A percentile compares a stretch with the other conserved stretches of the same genome.
Conservation (phyloP, 2,329 filamentous ascomycete species). For the Trichoderma oligosporum region DNA sequence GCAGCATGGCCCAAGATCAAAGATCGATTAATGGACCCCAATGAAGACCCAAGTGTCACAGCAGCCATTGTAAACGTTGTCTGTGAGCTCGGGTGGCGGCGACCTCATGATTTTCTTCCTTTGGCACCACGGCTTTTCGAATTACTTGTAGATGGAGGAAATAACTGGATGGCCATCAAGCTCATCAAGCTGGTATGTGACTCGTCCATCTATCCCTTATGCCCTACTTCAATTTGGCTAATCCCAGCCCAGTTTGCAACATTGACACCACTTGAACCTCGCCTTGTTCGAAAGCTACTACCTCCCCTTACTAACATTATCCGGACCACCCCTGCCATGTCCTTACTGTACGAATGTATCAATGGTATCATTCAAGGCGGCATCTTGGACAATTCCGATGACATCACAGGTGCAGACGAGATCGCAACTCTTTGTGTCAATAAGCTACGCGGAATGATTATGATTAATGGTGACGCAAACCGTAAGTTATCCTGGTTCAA, state of each 20-base stretch:
- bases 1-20: constrained; percentile 98
- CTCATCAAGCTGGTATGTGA: constrained; percentile 85
- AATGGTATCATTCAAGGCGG: constrained; percentile 97
- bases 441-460: constrained; percentile 90
- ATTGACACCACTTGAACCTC: constrained; percentile 85
- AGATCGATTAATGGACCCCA: constrained; percentile 83
- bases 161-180: constrained; percentile 99
- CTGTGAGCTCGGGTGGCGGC: constrained; percentile 90
- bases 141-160: constrained; percentile 82
- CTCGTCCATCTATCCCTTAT: background rate
- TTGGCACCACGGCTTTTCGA: constrained; percentile 90
- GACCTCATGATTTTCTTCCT: constrained; percentile 89
- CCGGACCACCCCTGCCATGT: constrained; percentile 93
- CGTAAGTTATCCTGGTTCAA: constrained; percentile 52
- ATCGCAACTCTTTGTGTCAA: constrained; percentile 88
- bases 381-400: constrained; percentile 79
- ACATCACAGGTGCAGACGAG: constrained; percentile 78
- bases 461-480: constrained; percentile 90
- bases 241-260: constrained; percentile 72
- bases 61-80: constrained; percentile 96
- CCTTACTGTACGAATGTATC: constrained; percentile 96
- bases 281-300: constrained; percentile 84
- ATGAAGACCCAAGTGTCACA: constrained; percentile 88
- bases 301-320: constrained; percentile 91
- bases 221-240: constrained; percentile 61